These are phyloP conservation scores for Trichoderma orchidacearum DNA, from an alignment of 495 filamentous ascomycete species.

Conservation along the genomic window DNA sequence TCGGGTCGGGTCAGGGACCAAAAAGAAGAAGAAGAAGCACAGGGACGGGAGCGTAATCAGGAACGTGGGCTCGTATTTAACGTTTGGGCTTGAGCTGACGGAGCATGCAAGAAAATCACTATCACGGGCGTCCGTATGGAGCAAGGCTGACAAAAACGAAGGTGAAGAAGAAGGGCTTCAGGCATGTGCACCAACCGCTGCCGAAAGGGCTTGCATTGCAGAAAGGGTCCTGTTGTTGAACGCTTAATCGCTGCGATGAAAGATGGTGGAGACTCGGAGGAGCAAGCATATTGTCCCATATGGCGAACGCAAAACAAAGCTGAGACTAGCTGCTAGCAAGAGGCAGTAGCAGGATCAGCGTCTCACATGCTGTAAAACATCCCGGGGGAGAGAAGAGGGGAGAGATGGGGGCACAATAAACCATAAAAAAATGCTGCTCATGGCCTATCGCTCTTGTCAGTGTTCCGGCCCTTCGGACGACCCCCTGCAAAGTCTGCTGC, in stretches of 20 bases:
- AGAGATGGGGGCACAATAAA: background rate
- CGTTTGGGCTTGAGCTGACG: background rate
- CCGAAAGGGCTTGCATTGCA: background rate
- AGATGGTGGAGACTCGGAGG: background rate
- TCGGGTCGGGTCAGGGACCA: background rate
- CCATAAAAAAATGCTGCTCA: too few relatives aligned
- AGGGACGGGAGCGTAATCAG: background rate
- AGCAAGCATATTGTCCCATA: background rate
- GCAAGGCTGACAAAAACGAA: background rate
- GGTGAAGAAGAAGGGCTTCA: background rate
- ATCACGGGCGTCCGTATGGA: background rate
- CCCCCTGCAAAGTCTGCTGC: background rate
- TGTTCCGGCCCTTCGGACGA: too few relatives aligned
- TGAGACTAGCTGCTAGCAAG: background rate
- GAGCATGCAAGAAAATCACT: background rate
- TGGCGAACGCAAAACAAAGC: background rate
- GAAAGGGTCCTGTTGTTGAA: background rate
- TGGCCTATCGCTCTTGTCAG: too few relatives aligned
- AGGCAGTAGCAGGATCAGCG: background rate
- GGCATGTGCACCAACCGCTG: background rate
- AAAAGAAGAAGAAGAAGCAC: background rate
- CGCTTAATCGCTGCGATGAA: background rate
- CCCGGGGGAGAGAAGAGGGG: background rate
- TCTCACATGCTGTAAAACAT: background rate
- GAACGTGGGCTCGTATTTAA: background rate